A percentile compares a stretch with the other conserved stretches of the same genome.
Conservation (phyloP, 179 eudicot genomes). For the Vitellaria paradoxa region DNA sequence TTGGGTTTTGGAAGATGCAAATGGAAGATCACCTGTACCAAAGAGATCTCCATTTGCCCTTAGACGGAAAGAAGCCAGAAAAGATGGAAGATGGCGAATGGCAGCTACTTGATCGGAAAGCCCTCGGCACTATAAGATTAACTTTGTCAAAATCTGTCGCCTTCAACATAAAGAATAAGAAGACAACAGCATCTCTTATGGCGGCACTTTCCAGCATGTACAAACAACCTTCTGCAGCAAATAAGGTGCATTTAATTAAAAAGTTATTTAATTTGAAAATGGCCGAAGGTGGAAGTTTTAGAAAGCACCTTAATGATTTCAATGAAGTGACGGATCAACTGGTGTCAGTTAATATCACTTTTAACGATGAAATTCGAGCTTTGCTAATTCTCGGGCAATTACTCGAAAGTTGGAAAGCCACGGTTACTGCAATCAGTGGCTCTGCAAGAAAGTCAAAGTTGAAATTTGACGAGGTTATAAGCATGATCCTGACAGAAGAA, state of each 20-base stretch:
- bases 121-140: neutral
- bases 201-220: neutral
- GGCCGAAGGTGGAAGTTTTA: neutral
- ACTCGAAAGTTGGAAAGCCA: too few species aligned
- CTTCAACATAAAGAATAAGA: neutral
- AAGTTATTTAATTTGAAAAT: too few species aligned
- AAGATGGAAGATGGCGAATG: neutral
- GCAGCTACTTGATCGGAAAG: neutral
- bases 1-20: neutral
- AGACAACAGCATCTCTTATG: neutral
- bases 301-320: too few species aligned
- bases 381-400: too few species aligned
- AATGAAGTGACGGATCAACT: too few species aligned
- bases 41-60: neutral
- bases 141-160: neutral
- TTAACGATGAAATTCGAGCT: too few species aligned
- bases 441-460: too few species aligned
- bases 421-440: too few species aligned
- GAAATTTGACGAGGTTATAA: too few species aligned
- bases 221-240: neutral
- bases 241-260: neutral
- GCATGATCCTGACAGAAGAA: too few species aligned
- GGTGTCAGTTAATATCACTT: too few species aligned
- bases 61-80: neutral
- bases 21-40: neutral